phyloP scores from a whole-genome alignment of 176 grass and related monocot species.

The Oryza meridionalis region DNA sequence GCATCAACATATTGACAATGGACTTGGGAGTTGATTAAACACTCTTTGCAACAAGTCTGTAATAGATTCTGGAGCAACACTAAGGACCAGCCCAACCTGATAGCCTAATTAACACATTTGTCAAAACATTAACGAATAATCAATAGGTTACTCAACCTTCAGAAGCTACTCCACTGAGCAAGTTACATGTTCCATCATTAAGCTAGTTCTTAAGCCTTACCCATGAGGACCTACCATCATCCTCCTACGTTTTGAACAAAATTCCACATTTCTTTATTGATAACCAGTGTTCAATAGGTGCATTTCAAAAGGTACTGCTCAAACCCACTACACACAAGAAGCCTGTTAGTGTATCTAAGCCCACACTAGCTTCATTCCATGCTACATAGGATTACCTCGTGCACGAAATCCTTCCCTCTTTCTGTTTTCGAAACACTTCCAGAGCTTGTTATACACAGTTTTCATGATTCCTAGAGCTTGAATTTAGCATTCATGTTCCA shows the following conservation, averaged over 20 bases:
- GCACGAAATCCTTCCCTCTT: neutral
- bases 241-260: neutral
- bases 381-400: neutral
- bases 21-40: neutral
- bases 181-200: conserved; percentile 3
- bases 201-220: neutral
- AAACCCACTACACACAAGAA: neutral
- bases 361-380: neutral
- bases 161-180: neutral
- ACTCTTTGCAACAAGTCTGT: conserved; percentile 3
- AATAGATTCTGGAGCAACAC: neutral
- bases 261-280: conserved; percentile 6
- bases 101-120: conserved; percentile 3
- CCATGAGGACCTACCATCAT: neutral
- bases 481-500: conserved; percentile 8
- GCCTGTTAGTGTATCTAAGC: neutral
- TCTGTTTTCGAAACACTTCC: neutral
- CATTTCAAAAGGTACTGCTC: neutral
- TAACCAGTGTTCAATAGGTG: neutral
- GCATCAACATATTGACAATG: neutral
- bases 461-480: conserved; percentile 15
- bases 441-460: neutral
- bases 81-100: neutral
- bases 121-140: conserved; percentile 5
- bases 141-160: conserved; percentile 15